Percentiles rank a stretch among this genome's conserved stretches.
phyloP scores from a whole-genome alignment of 495 filamentous ascomycete genomes.

The Neurospora sp. region DNA sequence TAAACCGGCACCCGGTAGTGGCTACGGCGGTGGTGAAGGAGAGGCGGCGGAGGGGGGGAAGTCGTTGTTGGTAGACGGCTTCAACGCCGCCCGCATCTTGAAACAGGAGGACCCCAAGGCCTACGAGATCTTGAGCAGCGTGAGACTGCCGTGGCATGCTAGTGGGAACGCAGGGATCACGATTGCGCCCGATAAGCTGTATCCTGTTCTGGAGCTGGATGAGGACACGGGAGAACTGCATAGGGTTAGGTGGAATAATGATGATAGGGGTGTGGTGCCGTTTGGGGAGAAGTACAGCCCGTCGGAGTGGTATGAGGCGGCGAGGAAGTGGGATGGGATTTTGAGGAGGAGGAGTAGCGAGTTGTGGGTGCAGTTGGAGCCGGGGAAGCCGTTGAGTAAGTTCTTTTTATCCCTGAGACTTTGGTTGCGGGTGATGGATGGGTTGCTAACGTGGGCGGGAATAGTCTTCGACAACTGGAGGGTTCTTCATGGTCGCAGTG shows the following conservation, averaged over 20 bases:
- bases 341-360: slow-evolving; percentile 43
- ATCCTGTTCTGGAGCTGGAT: slow-evolving; percentile 55
- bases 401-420: neutral
- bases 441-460: neutral
- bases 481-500: slow-evolving; percentile 72
- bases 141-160: slow-evolving; percentile 60
- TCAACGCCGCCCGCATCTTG: slow-evolving; percentile 54
- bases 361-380: slow-evolving; percentile 67
- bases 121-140: slow-evolving; percentile 40
- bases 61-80: slow-evolving; percentile 76
- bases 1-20: slow-evolving; percentile 6
- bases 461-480: slow-evolving; percentile 95
- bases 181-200: slow-evolving; percentile 55
- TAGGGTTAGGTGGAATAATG: slow-evolving; percentile 85
- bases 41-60: slow-evolving; percentile 51
- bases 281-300: slow-evolving; percentile 16
- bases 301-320: slow-evolving; percentile 67
- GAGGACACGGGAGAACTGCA: slow-evolving; percentile 38
- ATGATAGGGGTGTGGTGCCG: slow-evolving; percentile 62
- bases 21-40: neutral
- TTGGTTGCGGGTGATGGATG: neutral
- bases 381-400: slow-evolving; percentile 68
- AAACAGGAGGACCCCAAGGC: slow-evolving; percentile 33
- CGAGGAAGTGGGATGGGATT: slow-evolving; percentile 53
- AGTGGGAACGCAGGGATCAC: slow-evolving; percentile 75